phyloP scores from a whole-genome alignment of 2,329 filamentous ascomycete genomes.

The Verruconis gallopava region DNA sequence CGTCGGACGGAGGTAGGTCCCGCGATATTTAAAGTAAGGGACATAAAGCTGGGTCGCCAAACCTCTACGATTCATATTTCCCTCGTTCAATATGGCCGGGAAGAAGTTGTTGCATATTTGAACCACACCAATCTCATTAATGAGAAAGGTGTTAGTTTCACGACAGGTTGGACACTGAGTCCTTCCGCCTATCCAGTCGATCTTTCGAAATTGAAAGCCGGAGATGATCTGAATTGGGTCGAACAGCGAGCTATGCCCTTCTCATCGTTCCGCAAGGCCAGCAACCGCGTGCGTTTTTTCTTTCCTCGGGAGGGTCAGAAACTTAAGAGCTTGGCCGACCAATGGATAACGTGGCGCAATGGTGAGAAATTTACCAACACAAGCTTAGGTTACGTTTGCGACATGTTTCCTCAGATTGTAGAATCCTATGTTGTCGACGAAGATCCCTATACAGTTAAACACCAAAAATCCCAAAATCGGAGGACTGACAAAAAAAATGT shows the following conservation, averaged over 20 bases:
- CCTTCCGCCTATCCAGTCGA: constrained; percentile 32
- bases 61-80: constrained; percentile 51
- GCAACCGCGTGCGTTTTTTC: constrained; percentile 38
- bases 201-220: constrained; percentile 27
- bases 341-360: constrained; percentile 53
- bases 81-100: constrained; percentile 42
- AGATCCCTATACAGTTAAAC: constrained; percentile 22
- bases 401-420: constrained; percentile 56
- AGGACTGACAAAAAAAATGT: constrained; percentile 19
- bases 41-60: constrained; percentile 52
- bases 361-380: constrained; percentile 51
- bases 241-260: constrained; percentile 32
- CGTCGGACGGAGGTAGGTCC: constrained; percentile 47
- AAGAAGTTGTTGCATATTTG: constrained; percentile 51
- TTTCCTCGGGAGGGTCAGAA: constrained; percentile 36
- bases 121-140: constrained; percentile 49
- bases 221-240: constrained; percentile 37
- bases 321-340: constrained; percentile 37
- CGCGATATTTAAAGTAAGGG: constrained; percentile 44
- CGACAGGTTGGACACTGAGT: constrained; percentile 40
- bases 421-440: constrained; percentile 31
- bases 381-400: constrained; percentile 51
- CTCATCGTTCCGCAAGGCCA: constrained; percentile 35
- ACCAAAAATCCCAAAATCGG: constrained; percentile 15
- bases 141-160: constrained; percentile 44